phyloP scores from a whole-genome alignment of 371 early-diverging fungal genomes.

The Syncephalastrum contaminatum region DNA sequence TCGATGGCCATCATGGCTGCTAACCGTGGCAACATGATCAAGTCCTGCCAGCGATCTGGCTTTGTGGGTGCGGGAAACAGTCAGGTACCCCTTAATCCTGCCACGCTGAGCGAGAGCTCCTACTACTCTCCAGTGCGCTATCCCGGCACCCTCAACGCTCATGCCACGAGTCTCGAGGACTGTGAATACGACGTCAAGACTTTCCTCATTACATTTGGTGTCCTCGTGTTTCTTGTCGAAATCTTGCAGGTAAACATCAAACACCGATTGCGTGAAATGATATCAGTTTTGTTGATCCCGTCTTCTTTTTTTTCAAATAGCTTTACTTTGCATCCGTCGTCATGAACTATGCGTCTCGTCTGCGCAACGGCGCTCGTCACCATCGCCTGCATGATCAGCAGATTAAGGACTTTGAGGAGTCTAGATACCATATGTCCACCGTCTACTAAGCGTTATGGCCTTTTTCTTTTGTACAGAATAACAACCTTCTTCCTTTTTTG shows the following conservation, averaged over 20 bases:
- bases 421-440: slow-evolving; percentile 50
- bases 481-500: slow-evolving; percentile 1
- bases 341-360: slow-evolving; percentile 39
- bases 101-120: slow-evolving; percentile 24
- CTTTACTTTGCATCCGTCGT: slow-evolving; percentile 51
- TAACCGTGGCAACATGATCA: slow-evolving; percentile 29
- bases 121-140: slow-evolving; percentile 48
- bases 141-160: slow-evolving; percentile 37
- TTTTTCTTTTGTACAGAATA: slow-evolving; percentile 5
- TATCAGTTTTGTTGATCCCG: not conserved
- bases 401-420: slow-evolving; percentile 54
- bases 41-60: slow-evolving; percentile 44
- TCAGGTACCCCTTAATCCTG: slow-evolving; percentile 27
- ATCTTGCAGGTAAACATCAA: slow-evolving; percentile 41
- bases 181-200: slow-evolving; percentile 30
- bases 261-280: not conserved
- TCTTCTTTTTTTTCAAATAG: slow-evolving; percentile 13
- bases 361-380: slow-evolving; percentile 51
- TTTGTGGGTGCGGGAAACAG: slow-evolving; percentile 40
- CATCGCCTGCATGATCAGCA: slow-evolving; percentile 52
- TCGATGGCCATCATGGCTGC: slow-evolving; percentile 38
- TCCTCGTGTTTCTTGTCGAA: slow-evolving; percentile 32
- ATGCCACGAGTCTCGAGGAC: slow-evolving; percentile 27
- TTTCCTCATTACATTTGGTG: slow-evolving; percentile 37
- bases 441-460: slow-evolving; percentile 29